Base-by-base conservation (phyloP, 116 monocot species). In the Phalaenopsis hybrid region DNA sequence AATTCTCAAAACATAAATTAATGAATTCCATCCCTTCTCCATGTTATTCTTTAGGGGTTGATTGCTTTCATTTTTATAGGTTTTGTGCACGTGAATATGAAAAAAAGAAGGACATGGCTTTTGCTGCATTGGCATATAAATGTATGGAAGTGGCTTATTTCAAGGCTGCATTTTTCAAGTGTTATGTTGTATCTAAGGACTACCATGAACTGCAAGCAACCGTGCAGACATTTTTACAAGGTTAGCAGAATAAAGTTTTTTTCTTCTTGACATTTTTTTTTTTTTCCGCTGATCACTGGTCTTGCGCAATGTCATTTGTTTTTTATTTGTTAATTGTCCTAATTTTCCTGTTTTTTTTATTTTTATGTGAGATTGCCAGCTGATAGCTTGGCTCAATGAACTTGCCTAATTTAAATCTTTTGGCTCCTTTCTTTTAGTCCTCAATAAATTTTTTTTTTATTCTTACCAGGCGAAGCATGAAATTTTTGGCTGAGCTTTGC, bases 41-140 rank as follows among this genome's bases (percentile, higher is more conserved):
- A 25, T 65, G 65, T 65, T 65, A 65, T 65, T 65, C 25, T 23
- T 25, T 63, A 63, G n/a, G 63, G 25, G 25, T 25, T 65, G 23
- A 65, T 65, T 52, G 58, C 18, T 57, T 18, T 46, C 31, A 50
- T 68, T 52, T 80, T 48, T 48, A 58, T 73, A 85, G 85, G 49
- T 85, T 78, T 74, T 77, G 76, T 57, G 81, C 85, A 11, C 73
- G 31, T 78, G 81, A 85, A 81, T 85, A 73, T 81, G 85, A 81
- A 20, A 52, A 51, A 68, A 15, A 55, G 18, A 85, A 85, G 23
- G 46, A 81, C n/a, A 85, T 81, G 69, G 78, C 58, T 13, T 77
- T 52, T 70, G 81, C 78, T 57, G 70, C 85, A 57, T 68, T 85
- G 72, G 85, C 85, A 74, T 85, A 81, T 57, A 85, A 85, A 44